Evolutionary conservation across 805 yeast species (phyloP), one percentile per base, ranked within the genome.

Genomic region (Ascoidea rubescens): DNA sequence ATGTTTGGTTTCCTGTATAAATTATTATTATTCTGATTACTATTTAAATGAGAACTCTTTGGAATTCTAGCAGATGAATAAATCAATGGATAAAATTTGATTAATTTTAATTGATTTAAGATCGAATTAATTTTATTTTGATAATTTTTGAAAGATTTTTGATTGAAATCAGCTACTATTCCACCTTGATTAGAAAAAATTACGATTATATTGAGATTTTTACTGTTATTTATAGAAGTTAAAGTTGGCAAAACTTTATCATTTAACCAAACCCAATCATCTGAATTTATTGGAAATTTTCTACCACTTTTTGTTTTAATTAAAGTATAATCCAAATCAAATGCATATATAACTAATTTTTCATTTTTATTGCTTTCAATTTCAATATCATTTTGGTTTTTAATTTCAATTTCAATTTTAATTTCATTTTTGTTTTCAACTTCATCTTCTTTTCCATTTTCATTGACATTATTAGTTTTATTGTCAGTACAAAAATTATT

Each of bases 111-210:
- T 31, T 57, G 68, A 31, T 59, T 50, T 4, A 73, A 51, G 1
- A 83, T 62, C 5, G 57, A 53, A 46, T 70, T 64, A 1, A 82
- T 55, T 59, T 75, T 77, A 2, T 56, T 57, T 0, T 65, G 64
- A 55, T 82, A 75, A 28, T 69, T 69, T 4, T 59, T 48, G 46
- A 64, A 58, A 16, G 75, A 69, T 50, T 63, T 69, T 16, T 61
- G 61, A 4, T 67, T 64, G 49, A 62, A 62, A 0, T 61, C 66
- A 10, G 74, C 75, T 0, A 78, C 66, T 2, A 81, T 74, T 0
- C 80, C 84, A 21, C 91, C 96, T 64, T 91, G 99, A 62, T 91
- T 91, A 0, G 96, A 79, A 63, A 91, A 87, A 1, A 91, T 75
- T 4, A 83, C 90, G 4, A 89, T 58, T 1, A 74, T 55, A 48